Base-by-base conservation (phyloP, 1,284 basidiomycete genomes). In the Moniliella sp. region DNA sequence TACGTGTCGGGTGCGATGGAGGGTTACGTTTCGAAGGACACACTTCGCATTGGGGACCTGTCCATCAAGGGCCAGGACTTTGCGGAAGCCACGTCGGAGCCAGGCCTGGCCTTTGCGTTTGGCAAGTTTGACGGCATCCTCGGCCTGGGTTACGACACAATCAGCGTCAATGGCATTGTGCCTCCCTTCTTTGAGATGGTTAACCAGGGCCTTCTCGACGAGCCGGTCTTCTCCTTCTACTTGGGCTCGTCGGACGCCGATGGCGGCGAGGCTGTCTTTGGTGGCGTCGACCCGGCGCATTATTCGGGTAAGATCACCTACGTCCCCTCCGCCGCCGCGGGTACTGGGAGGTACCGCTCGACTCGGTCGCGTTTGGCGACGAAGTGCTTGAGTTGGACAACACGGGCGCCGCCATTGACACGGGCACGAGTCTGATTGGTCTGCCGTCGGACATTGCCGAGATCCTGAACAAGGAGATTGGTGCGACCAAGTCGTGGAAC, bases 1-100 rank as follows among this genome's bases (percentile, higher is more conserved):
- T 99, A 99, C 60, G 91, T 91, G 9, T 81, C 82, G 23, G 91
- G 91, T 16, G 84, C 84, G 8, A 83, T 99, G 73, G 78, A 93
- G 62, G 91, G 91, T 44, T 83, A 78, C 52, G 79, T 97, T 39
- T 93, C 84, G 13, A 74, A 76, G 43, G 91, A 99, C 60, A 64
- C 62, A 4, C 64, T 97, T 37, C 62, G 59, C 16, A 88, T 99
- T 45, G 83, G 82, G 33, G 91, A 91, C 62, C 62, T 99, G 31
- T 62, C 60, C 17, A 71, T 99, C 62, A 69, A 69, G 52, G 52
- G 67, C 15, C 78, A 82, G 61, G 77, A 86, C 61, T 99, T 99
- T 61, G 91, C 86, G 25, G 91, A 97, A 66, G 83, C 86, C 2
- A 80, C 76, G 42, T 81, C 81, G 63, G 91, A 97, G 62, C 91